phyloP scores from a whole-genome alignment of 129 eudicot genomes.

The Artemisia tridentata region DNA sequence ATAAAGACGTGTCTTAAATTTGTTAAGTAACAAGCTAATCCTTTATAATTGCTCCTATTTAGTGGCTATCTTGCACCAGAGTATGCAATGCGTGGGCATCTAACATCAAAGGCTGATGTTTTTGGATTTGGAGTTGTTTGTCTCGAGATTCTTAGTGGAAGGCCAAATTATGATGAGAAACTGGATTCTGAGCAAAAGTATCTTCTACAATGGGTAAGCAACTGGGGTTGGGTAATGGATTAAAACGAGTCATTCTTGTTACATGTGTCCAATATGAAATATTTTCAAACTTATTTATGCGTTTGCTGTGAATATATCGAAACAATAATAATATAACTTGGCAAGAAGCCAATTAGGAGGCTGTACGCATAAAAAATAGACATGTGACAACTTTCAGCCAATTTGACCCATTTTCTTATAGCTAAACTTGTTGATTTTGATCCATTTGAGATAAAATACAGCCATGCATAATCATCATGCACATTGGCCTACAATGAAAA shows the following conservation, averaged over 20 bases:
- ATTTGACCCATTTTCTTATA: neutral
- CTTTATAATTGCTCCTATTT: neutral
- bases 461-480: neutral
- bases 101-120: conserved; percentile 69
- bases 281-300: too few relatives aligned
- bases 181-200: conserved; percentile 44
- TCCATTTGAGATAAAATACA: too few relatives aligned
- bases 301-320: too few relatives aligned
- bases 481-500: neutral
- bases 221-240: neutral
- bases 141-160: conserved; percentile 62
- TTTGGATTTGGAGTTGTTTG: conserved; percentile 69
- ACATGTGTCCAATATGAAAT: too few relatives aligned
- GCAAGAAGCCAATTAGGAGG: neutral
- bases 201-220: conserved; percentile 67
- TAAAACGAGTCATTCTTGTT: neutral
- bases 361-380: neutral
- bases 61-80: conserved; percentile 74
- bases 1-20: neutral
- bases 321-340: too few relatives aligned
- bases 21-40: conserved; percentile 7
- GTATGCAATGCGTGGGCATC: conserved; percentile 74
- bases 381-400: neutral
- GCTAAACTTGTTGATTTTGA: neutral
- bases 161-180: conserved; percentile 47